Conservation (phyloP, 2,329 filamentous ascomycete species). For the Achaetomium macrosporum region DNA sequence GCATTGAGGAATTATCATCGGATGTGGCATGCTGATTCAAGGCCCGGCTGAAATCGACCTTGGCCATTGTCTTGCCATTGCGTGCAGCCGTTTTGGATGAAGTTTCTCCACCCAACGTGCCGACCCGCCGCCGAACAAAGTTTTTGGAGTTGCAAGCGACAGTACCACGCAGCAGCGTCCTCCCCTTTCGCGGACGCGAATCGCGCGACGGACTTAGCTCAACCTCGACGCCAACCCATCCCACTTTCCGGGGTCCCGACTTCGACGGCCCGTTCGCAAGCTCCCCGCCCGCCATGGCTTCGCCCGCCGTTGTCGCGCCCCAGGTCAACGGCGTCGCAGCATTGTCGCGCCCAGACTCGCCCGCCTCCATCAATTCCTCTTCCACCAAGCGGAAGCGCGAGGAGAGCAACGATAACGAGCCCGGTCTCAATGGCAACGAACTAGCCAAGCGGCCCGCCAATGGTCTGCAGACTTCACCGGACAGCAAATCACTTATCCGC, state of each 20-base stretch:
- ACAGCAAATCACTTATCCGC: conserved; percentile 34
- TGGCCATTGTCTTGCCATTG: conserved; percentile 11
- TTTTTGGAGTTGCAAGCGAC: conserved; percentile 22
- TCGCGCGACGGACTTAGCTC: conserved; percentile 23
- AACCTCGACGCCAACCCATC: conserved; percentile 15
- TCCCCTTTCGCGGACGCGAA: conserved; percentile 27
- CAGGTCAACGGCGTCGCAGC: conserved; percentile 29
- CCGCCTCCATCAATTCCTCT: conserved; percentile 27
- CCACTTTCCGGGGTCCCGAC: conserved; percentile 10
- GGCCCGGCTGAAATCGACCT: conserved; percentile 8
- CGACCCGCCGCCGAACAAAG: conserved; percentile 17
- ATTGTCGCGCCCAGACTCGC: conserved; percentile 27
- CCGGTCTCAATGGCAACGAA: conserved; percentile 23
- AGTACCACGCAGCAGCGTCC: conserved; percentile 16
- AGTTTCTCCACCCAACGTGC: conserved; percentile 10
- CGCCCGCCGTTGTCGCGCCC: conserved; percentile 26
- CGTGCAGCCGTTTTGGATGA: conserved; percentile 24
- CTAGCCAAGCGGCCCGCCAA: conserved; percentile 27
- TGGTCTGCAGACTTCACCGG: conserved; percentile 23
- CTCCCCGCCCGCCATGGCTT: conserved; percentile 28
- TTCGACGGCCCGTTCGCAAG: conserved; percentile 8
- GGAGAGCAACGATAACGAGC: conserved; percentile 34
- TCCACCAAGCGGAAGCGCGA: conserved; percentile 55
- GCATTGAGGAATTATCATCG: conserved; percentile 16
- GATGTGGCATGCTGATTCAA: conserved; percentile 13